phyloP scores from a whole-genome alignment of 768 basidiomycete species.

The Holtermannia corniformis region DNA sequence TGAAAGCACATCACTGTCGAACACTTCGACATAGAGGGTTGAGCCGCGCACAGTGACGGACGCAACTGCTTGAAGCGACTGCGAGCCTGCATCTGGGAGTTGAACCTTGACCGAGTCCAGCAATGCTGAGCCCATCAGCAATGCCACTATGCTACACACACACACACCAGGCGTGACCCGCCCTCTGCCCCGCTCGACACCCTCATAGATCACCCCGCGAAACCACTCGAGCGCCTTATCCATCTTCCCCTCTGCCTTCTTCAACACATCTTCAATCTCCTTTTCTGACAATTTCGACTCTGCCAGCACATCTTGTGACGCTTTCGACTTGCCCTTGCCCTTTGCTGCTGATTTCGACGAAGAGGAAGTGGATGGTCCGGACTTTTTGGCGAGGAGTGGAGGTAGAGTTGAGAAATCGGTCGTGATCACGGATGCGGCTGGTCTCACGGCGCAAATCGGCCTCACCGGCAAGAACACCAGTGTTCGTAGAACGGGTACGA shows the following conservation, averaged over 20 bases:
- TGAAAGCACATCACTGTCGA: constrained; percentile 35
- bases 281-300: constrained; percentile 10
- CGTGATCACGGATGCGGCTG: neutral
- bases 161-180: constrained; percentile 34
- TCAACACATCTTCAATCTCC: constrained; percentile 11
- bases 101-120: constrained; percentile 37
- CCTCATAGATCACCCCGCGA: constrained; percentile 39
- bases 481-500: too few relatives aligned
- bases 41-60: constrained; percentile 34
- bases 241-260: constrained; percentile 40
- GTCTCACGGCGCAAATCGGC: neutral
- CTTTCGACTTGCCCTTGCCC: constrained; percentile 9
- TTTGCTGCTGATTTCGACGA: constrained; percentile 8
- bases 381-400: constrained; percentile 14
- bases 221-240: constrained; percentile 43
- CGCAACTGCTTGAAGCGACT: constrained; percentile 30
- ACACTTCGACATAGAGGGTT: constrained; percentile 37
- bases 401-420: constrained; percentile 11
- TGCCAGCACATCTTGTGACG: constrained; percentile 10
- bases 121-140: constrained; percentile 18
- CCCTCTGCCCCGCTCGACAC: constrained; percentile 37
- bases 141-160: neutral
- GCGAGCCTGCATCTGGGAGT: constrained; percentile 19
- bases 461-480: too few relatives aligned
- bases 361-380: constrained; percentile 5